Evolutionary conservation across 2,329 filamentous ascomycete species (phyloP).

Genomic region (Aspergillus fructus): DNA sequence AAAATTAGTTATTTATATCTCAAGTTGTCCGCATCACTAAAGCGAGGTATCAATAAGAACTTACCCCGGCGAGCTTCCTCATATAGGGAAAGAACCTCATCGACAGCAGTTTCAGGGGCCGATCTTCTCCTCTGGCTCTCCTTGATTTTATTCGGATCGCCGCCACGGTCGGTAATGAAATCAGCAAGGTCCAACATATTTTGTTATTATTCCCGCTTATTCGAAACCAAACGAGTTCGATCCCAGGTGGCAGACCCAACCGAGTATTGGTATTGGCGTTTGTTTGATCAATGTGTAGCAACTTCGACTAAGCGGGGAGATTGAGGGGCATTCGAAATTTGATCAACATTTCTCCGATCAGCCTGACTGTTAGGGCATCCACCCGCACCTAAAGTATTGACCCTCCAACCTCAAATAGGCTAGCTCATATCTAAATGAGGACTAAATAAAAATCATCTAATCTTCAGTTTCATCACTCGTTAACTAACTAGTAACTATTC

Average conservation of each 20-base stretch:
- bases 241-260: neutral
- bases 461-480: too few relatives aligned
- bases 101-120: constrained; percentile 79
- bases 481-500: neutral
- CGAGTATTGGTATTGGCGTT: neutral
- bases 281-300: neutral
- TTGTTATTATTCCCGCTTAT: constrained; percentile 5
- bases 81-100: constrained; percentile 84
- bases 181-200: constrained; percentile 74
- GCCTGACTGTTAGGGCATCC: neutral
- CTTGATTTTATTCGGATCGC: constrained; percentile 86
- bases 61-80: constrained; percentile 78
- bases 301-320: neutral
- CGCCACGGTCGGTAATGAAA: constrained; percentile 82
- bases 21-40: too few relatives aligned
- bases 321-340: constrained; percentile 8
- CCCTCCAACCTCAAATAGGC: neutral
- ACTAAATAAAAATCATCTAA: too few relatives aligned
- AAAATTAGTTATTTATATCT: neutral
- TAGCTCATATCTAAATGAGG: neutral
- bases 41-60: constrained; percentile 18
- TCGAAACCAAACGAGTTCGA: neutral
- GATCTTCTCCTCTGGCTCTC: constrained; percentile 83
- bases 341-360: constrained; percentile 1
- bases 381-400: neutral